A percentile compares a stretch with the other conserved stretches of the same genome.
Conservation (phyloP, 192 early-diverging fungal species). For the Chytriomyces hyalinus region DNA sequence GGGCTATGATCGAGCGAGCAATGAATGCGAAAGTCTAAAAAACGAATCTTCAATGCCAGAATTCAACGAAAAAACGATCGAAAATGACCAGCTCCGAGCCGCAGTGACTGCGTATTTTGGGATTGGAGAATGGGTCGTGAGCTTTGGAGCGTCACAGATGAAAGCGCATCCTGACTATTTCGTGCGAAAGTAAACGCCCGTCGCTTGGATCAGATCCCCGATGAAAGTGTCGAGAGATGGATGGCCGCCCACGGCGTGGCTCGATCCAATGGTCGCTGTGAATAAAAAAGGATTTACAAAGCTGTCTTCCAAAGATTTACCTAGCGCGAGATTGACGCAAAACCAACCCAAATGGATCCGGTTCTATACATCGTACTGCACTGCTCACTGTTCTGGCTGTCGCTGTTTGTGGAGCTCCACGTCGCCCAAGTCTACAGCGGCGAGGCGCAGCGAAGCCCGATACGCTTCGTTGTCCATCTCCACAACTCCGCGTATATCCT, state of each 20-base stretch:
- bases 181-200: not conserved
- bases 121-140: conserved; percentile 49
- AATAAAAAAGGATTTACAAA: no score
- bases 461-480: no score
- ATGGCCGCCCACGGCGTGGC: not conserved
- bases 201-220: not conserved
- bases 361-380: no score
- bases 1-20: not conserved
- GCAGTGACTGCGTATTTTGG: conserved; percentile 34
- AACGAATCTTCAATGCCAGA: conserved; percentile 22
- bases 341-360: no score
- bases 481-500: no score
- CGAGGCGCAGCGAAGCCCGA: no score
- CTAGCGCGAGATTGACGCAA: no score
- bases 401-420: no score
- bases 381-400: no score
- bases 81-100: conserved; percentile 46
- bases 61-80: conserved; percentile 46
- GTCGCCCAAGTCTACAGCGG: no score
- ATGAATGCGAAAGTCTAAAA: not conserved
- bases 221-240: not conserved
- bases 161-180: conserved; percentile 46
- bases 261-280: no score
- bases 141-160: conserved; percentile 37
- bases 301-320: no score